Evolutionary conservation across 2,329 filamentous ascomycete genomes (phyloP).

Genomic region (Apiospora hydei): DNA sequence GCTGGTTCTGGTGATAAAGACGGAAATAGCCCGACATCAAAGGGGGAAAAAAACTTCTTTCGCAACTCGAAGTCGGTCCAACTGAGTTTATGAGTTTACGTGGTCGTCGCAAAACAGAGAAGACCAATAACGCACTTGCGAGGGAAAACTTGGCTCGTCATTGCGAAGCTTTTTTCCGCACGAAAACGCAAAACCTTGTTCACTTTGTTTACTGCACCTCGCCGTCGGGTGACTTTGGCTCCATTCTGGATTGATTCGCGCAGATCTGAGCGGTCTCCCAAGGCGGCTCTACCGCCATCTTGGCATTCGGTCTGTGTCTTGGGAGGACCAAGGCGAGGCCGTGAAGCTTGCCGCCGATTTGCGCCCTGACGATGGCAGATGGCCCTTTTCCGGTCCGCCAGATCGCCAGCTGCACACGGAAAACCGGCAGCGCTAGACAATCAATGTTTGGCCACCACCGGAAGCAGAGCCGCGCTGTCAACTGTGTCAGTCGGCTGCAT

Average conservation of each 20-base stretch:
- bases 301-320: background rate
- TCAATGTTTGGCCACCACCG: background rate
- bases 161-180: background rate
- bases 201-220: constrained; percentile 2
- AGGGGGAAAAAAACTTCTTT: too few relatives aligned
- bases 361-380: background rate
- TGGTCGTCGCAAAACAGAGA: background rate
- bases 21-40: background rate
- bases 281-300: background rate
- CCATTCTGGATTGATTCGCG: background rate
- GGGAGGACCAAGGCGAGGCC: background rate
- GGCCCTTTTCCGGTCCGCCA: background rate
- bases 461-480: background rate
- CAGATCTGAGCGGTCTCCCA: background rate
- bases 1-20: background rate
- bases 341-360: background rate
- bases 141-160: constrained; percentile 4
- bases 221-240: constrained; percentile 1
- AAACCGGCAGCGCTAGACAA: background rate
- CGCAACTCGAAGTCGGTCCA: background rate
- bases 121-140: background rate
- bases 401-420: background rate
- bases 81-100: background rate
- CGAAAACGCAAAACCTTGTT: background rate
- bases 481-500: background rate